Conservation (phyloP, 78 protist genomes). For the Parvularia atlantis region DNA sequence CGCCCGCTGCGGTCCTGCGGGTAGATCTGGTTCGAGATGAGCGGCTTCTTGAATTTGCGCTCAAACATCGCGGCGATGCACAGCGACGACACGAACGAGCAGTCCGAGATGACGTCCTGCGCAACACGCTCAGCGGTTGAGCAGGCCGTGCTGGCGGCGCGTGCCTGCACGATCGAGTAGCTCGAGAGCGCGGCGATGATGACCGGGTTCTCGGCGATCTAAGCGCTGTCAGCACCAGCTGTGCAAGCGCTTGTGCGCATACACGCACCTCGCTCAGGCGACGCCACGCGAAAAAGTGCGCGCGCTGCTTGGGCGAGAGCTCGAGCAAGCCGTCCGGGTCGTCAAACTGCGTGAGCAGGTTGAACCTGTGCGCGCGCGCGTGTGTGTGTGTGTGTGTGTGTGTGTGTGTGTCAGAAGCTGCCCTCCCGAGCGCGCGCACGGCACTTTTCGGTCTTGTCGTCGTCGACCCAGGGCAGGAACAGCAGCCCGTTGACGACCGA, state of each 20-base stretch:
- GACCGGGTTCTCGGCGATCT: too few species aligned
- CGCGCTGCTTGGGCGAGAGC: conserved; percentile 1
- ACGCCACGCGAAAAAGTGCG: background rate
- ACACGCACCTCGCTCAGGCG: background rate
- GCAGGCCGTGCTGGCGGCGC: background rate
- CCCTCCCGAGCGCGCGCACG: too few species aligned
- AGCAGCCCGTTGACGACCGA: too few species aligned
- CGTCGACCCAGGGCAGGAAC: too few species aligned
- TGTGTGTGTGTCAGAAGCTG: too few species aligned
- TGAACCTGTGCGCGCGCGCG: too few species aligned
- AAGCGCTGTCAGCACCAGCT: too few species aligned
- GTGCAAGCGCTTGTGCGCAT: too few species aligned
- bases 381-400: too few species aligned
- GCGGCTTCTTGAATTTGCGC: background rate
- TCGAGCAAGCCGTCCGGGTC: conserved; percentile 7
- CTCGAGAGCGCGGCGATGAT: background rate
- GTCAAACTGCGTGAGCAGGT: too few species aligned
- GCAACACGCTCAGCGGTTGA: background rate
- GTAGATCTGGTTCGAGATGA: conserved; percentile 13
- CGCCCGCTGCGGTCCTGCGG: conserved; percentile 25
- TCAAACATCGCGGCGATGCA: conserved; percentile 25
- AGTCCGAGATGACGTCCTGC: conserved; percentile 37
- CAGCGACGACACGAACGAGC: conserved; percentile 42
- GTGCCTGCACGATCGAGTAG: too few species aligned
- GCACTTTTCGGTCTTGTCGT: too few species aligned